phyloP scores from a whole-genome alignment of 805 yeast species.

The Kregervanrija pseudodelftensis region DNA sequence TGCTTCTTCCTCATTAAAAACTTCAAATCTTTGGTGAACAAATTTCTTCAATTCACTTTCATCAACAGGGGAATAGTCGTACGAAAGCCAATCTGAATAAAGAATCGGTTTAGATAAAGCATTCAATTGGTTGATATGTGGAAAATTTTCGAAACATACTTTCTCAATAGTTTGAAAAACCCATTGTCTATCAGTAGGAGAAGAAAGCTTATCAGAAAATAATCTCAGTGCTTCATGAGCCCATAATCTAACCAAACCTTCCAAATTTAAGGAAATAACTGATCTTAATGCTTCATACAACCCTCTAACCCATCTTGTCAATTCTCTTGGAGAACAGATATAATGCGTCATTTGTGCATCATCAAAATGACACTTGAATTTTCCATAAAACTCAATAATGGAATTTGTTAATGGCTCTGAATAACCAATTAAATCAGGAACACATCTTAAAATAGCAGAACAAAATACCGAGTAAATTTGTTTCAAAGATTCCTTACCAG shows the following conservation, averaged over 20 bases:
- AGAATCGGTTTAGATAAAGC: constrained; percentile 47
- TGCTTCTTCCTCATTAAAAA: constrained; percentile 74
- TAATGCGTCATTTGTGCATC: constrained; percentile 46
- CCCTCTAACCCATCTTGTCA: constrained; percentile 85
- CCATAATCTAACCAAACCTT: constrained; percentile 57
- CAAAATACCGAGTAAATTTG: constrained; percentile 63
- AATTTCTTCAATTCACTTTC: constrained; percentile 43
- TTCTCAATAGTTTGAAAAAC: constrained; percentile 33
- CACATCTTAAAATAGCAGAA: constrained; percentile 46
- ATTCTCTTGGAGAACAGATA: constrained; percentile 81
- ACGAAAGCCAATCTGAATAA: constrained; percentile 70
- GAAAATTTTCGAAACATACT: constrained; percentile 36
- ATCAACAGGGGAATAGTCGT: constrained; percentile 50
- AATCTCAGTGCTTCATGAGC: constrained; percentile 75
- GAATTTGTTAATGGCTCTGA: constrained; percentile 47
- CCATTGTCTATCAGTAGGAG: constrained; percentile 39
- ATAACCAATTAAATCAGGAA: constrained; percentile 55
- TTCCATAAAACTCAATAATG: constrained; percentile 56
- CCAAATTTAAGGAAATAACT: constrained; percentile 25
- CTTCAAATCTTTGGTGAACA: constrained; percentile 53
- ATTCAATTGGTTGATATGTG: constrained; percentile 30
- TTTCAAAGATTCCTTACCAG: constrained; percentile 50
- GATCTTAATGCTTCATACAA: constrained; percentile 34
- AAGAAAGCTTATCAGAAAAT: constrained; percentile 65
- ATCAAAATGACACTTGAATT: constrained; percentile 36